These are phyloP conservation scores for Alternaria alternata DNA, from an alignment of 2,329 filamentous ascomycete species.

Conservation along the genomic window DNA sequence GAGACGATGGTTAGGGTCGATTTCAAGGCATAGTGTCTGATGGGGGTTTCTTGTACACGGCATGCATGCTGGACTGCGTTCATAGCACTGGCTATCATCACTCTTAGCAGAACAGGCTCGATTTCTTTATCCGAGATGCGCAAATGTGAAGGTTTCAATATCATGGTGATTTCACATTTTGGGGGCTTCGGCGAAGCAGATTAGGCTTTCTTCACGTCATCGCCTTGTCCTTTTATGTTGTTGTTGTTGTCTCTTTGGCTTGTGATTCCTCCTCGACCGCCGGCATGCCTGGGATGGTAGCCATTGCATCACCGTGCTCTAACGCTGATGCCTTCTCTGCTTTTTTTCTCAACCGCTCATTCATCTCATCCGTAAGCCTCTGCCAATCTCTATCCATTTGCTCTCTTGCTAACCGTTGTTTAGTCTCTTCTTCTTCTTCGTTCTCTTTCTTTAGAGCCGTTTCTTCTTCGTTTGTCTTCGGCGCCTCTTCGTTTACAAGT, in stretches of 20 bases:
- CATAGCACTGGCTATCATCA: slow-evolving; percentile 45
- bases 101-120: slow-evolving; percentile 38
- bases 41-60: slow-evolving; percentile 38
- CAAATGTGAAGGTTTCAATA: background rate
- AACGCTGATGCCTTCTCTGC: slow-evolving; percentile 1
- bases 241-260: background rate
- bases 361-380: background rate
- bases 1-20: slow-evolving; percentile 24
- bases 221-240: background rate
- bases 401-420: background rate
- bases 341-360: background rate
- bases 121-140: slow-evolving; percentile 12
- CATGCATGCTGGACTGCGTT: slow-evolving; percentile 43
- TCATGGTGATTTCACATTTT: slow-evolving; percentile 1
- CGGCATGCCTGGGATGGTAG: slow-evolving; percentile 7
- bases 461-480: background rate
- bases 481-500: background rate
- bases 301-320: slow-evolving; percentile 3
- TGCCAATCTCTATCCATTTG: slow-evolving; percentile 4
- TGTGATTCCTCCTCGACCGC: background rate
- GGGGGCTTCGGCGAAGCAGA: background rate
- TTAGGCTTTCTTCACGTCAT: background rate
- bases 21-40: slow-evolving; percentile 40
- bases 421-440: background rate
- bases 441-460: background rate